A percentile compares a stretch with the other conserved stretches of the same genome.
phyloP scores from a whole-genome alignment of 768 basidiomycete genomes.

The Lentinula raphanica region DNA sequence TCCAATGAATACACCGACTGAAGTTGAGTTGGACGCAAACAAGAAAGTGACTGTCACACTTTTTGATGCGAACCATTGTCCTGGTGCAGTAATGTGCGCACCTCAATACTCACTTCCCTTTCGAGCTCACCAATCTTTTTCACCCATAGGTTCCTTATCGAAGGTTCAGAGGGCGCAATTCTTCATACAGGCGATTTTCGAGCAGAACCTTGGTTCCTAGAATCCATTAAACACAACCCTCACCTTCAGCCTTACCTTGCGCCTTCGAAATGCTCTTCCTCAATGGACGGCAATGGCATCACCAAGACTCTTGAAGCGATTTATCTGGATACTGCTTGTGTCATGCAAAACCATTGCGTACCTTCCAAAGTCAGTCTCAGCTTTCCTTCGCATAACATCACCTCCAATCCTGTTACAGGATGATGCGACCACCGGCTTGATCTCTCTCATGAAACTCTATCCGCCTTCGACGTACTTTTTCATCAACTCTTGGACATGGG shows the following conservation, averaged over 20 bases:
- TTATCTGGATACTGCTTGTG: slow-evolving; percentile 76
- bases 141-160: slow-evolving; percentile 72
- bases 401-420: slow-evolving; percentile 34
- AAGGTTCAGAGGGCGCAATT: slow-evolving; percentile 62
- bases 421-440: slow-evolving; percentile 58
- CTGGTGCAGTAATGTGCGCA: slow-evolving; percentile 84
- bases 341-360: slow-evolving; percentile 45
- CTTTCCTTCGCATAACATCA: not conserved
- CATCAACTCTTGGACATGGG: slow-evolving; percentile 94
- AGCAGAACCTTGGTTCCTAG: slow-evolving; percentile 78
- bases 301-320: slow-evolving; percentile 62
- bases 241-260: slow-evolving; percentile 68
- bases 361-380: slow-evolving; percentile 43
- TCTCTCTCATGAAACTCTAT: slow-evolving; percentile 65
- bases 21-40: slow-evolving; percentile 48
- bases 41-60: slow-evolving; percentile 70
- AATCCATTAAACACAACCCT: slow-evolving; percentile 62
- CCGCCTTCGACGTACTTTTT: slow-evolving; percentile 72
- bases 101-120: not conserved
- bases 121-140: not conserved
- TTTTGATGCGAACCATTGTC: slow-evolving; percentile 92
- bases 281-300: slow-evolving; percentile 11
- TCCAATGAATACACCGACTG: slow-evolving; percentile 59
- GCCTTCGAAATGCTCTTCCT: slow-evolving; percentile 12
- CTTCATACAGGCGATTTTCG: slow-evolving; percentile 94